Evolutionary conservation across 2,329 filamentous ascomycete species (phyloP).

Genomic region (Stachybotrys echinatus): DNA sequence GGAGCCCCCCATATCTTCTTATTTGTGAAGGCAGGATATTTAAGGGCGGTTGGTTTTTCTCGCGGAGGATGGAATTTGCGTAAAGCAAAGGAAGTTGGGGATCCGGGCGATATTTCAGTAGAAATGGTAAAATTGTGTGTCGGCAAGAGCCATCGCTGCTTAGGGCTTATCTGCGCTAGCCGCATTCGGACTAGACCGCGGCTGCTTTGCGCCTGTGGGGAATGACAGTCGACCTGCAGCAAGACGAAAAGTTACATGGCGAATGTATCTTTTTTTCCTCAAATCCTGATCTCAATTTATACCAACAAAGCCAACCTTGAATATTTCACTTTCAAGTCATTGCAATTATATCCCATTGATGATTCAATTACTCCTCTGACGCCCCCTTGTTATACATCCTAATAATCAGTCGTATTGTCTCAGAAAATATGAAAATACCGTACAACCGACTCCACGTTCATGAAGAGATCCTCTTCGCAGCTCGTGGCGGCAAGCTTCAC

Average conservation of each 20-base stretch:
- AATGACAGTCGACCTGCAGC: neutral
- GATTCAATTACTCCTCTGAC: no score
- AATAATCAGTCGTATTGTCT: no score
- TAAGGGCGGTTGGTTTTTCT: conserved; percentile 63
- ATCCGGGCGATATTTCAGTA: conserved; percentile 10
- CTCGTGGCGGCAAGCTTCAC: conserved; percentile 67
- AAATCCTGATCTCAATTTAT: neutral
- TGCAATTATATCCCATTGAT: no score
- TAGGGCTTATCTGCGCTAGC: conserved; percentile 33
- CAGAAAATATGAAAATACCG: conserved; percentile 42
- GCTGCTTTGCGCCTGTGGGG: conserved; percentile 5
- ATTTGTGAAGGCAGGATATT: conserved; percentile 92
- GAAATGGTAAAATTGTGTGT: conserved; percentile 23
- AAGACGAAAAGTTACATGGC: conserved; percentile 18
- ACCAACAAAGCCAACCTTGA: neutral
- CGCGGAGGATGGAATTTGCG: conserved; percentile 5
- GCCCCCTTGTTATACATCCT: no score
- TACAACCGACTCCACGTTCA: conserved; percentile 58
- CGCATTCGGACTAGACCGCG: conserved; percentile 4
- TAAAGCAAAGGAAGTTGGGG: conserved; percentile 1
- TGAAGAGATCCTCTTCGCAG: conserved; percentile 62
- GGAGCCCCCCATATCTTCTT: conserved; percentile 99
- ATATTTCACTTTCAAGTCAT: neutral
- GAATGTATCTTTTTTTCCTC: conserved; percentile 28
- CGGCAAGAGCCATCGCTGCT: conserved; percentile 13